Evolutionary conservation across 495 filamentous ascomycete genomes (phyloP).

Genomic region (Apodospora peruviana): DNA sequence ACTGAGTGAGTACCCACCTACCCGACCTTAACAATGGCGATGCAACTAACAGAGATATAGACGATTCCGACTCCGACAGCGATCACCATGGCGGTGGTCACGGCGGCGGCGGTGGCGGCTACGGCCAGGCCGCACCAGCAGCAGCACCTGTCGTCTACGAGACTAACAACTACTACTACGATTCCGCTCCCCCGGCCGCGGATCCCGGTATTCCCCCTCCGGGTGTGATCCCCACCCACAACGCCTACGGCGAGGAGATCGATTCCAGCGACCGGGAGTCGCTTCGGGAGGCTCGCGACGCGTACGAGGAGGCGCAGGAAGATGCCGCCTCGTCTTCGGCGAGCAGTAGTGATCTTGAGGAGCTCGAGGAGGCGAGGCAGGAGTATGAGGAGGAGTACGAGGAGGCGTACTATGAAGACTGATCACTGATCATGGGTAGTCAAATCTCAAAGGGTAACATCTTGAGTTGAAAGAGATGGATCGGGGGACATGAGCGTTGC

Average conservation of each 20-base stretch:
- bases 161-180: slow-evolving; percentile 23
- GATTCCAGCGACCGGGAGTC: slow-evolving; percentile 35
- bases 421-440: too few relatives aligned
- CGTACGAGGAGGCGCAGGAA: slow-evolving; percentile 34
- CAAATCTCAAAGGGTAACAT: too few relatives aligned
- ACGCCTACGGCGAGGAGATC: slow-evolving; percentile 30
- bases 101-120: background rate
- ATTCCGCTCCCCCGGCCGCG: slow-evolving; percentile 11
- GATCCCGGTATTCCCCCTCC: slow-evolving; percentile 19
- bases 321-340: slow-evolving; percentile 28
- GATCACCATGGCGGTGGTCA: slow-evolving; percentile 3
- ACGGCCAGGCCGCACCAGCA: slow-evolving; percentile 1
- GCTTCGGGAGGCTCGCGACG: slow-evolving; percentile 29
- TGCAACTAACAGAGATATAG: background rate
- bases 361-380: slow-evolving; percentile 37
- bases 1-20: slow-evolving; percentile 35
- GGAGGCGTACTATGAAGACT: slow-evolving; percentile 39
- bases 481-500: too few relatives aligned
- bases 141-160: slow-evolving; percentile 14
- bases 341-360: slow-evolving; percentile 38
- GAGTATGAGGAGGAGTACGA: slow-evolving; percentile 46
- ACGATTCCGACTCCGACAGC: slow-evolving; percentile 23
- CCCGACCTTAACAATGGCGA: background rate
- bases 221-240: slow-evolving; percentile 8
- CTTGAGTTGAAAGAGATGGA: too few relatives aligned